Percentiles rank a stretch among this genome's conserved stretches.
phyloP scores from a whole-genome alignment of 768 basidiomycete genomes.

The Collybia nuda region DNA sequence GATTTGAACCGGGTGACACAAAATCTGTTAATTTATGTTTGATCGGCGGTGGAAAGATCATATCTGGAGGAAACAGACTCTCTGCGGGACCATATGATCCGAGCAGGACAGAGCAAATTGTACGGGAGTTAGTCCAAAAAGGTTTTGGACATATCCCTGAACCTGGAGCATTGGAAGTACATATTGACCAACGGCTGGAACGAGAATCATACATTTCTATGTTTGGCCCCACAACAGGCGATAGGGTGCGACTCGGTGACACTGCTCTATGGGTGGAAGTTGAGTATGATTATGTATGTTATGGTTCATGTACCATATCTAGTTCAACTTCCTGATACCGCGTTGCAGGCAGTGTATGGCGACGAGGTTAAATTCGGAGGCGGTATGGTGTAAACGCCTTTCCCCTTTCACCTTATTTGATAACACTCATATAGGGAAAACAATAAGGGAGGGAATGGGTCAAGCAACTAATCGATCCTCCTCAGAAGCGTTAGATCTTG shows the following conservation, averaged over 20 bases:
- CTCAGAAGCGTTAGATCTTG: constrained; percentile 75
- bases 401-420: neutral
- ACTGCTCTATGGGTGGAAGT: constrained; percentile 91
- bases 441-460: constrained; percentile 96
- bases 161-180: constrained; percentile 55
- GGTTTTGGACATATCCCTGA: constrained; percentile 75
- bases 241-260: constrained; percentile 86
- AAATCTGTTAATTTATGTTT: constrained; percentile 83
- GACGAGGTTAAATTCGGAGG: constrained; percentile 99
- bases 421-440: constrained; percentile 60
- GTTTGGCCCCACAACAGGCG: constrained; percentile 95
- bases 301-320: constrained; percentile 1
- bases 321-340: neutral
- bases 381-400: constrained; percentile 43
- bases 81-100: constrained; percentile 54
- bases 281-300: constrained; percentile 72
- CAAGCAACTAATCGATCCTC: constrained; percentile 77
- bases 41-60: constrained; percentile 68
- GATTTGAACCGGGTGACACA: constrained; percentile 91
- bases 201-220: constrained; percentile 84
- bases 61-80: constrained; percentile 82
- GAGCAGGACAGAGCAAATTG: constrained; percentile 42
- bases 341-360: constrained; percentile 75
- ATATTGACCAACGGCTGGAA: constrained; percentile 53
- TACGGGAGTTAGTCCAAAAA: constrained; percentile 47